Evolutionary conservation across 495 filamentous ascomycete species (phyloP).

Genomic region (Aspergillus sclerotioniger): DNA sequence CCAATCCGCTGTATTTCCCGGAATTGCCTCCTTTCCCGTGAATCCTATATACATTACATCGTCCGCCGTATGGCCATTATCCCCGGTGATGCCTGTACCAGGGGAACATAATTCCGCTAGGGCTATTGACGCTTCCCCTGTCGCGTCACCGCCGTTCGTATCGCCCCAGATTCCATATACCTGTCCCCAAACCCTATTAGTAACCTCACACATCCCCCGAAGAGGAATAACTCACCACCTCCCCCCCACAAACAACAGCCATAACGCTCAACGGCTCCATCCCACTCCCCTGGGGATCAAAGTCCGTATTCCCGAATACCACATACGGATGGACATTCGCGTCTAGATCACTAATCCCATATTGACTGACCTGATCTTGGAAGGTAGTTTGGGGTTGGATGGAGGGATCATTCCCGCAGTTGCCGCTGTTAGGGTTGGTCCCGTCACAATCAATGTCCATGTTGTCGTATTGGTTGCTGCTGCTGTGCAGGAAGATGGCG

Average conservation of each 20-base stretch:
- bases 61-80: constrained; percentile 48
- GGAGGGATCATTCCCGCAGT: constrained; percentile 49
- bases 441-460: constrained; percentile 74
- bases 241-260: constrained; percentile 58
- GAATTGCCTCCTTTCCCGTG: constrained; percentile 45
- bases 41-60: constrained; percentile 59
- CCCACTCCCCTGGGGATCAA: constrained; percentile 49
- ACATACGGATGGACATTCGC: constrained; percentile 63
- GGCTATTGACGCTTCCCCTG: constrained; percentile 58
- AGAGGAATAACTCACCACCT: constrained; percentile 44
- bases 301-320: constrained; percentile 63
- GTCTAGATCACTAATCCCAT: constrained; percentile 56
- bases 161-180: constrained; percentile 67
- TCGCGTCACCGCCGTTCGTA: constrained; percentile 52
- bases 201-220: too few species aligned
- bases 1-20: constrained; percentile 52
- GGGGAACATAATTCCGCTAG: constrained; percentile 59
- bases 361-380: constrained; percentile 40
- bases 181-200: neutral
- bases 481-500: constrained; percentile 32
- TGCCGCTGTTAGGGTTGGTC: constrained; percentile 42
- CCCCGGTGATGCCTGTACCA: constrained; percentile 38
- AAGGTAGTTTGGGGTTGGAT: constrained; percentile 58
- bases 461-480: constrained; percentile 27
- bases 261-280: constrained; percentile 61